Evolutionary conservation across 2,329 filamentous ascomycete species (phyloP).

Genomic region (Diaporthe ampelina): DNA sequence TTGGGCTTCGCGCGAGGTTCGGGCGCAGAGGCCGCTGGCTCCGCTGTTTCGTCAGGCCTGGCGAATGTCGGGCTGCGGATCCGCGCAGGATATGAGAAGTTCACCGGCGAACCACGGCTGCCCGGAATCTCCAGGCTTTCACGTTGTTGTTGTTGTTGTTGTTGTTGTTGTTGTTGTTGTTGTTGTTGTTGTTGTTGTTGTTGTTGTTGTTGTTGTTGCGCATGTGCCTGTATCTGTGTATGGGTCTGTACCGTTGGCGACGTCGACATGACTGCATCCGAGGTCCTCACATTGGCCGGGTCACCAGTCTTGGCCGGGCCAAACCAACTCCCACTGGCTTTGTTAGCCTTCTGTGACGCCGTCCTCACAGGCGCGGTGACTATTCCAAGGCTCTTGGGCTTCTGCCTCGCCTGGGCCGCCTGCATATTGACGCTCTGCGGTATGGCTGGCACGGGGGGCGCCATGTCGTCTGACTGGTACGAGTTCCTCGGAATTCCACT

Average conservation of each 20-base stretch:
- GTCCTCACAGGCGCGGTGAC: conserved; percentile 61
- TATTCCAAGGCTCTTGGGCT: conserved; percentile 54
- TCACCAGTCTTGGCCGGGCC: conserved; percentile 60
- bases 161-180: conserved; percentile 21
- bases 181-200: conserved; percentile 40
- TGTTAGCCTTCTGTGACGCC: conserved; percentile 64
- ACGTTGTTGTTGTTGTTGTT: conserved; percentile 44
- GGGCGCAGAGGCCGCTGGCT: conserved; percentile 27
- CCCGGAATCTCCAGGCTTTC: conserved; percentile 51
- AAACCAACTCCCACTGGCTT: conserved; percentile 64
- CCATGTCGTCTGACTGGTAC: conserved; percentile 65
- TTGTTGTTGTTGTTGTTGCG: conserved; percentile 24
- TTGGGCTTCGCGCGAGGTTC: conserved; percentile 37
- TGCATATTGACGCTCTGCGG: conserved; percentile 63
- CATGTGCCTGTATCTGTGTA: conserved; percentile 29
- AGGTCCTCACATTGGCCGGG: conserved; percentile 59
- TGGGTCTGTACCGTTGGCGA: conserved; percentile 46
- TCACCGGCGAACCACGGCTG: conserved; percentile 65
- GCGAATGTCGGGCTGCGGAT: conserved; percentile 48
- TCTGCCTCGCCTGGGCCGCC: conserved; percentile 42
- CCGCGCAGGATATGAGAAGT: conserved; percentile 70
- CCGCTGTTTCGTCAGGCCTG: conserved; percentile 11
- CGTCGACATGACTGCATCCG: conserved; percentile 57
- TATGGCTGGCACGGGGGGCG: conserved; percentile 83
- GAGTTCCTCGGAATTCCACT: conserved; percentile 40